Percentiles rank a stretch among this genome's conserved stretches.
Conservation (phyloP, 2,329 filamentous ascomycete species). For the Botrytis deweyae region DNA sequence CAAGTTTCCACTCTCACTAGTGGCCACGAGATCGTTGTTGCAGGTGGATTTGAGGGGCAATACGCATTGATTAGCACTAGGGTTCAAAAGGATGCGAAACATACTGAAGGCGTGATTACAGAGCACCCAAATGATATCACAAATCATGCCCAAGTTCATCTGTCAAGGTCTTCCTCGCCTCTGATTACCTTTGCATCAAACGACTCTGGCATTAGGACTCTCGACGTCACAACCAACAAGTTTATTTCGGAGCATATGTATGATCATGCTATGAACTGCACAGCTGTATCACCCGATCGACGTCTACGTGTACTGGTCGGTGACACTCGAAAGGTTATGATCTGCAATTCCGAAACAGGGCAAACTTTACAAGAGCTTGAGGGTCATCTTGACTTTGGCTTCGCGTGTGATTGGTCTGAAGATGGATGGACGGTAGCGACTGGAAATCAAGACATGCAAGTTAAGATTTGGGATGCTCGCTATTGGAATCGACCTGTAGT, state of each 20-base stretch:
- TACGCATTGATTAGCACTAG: slow-evolving; percentile 42
- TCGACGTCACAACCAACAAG: slow-evolving; percentile 59
- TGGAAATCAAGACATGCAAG: slow-evolving; percentile 70
- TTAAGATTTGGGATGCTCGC: slow-evolving; percentile 76
- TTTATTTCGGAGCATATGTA: slow-evolving; percentile 58
- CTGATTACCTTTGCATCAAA: slow-evolving; percentile 63
- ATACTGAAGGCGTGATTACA: slow-evolving; percentile 43
- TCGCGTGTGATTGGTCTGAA: slow-evolving; percentile 77
- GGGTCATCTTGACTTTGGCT: slow-evolving; percentile 69
- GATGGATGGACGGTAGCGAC: slow-evolving; percentile 76
- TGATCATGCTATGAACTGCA: slow-evolving; percentile 67
- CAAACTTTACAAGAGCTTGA: slow-evolving; percentile 55
- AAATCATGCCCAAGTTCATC: slow-evolving; percentile 62
- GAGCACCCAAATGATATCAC: slow-evolving; percentile 60
- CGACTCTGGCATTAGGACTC: slow-evolving; percentile 56
- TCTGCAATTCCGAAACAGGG: slow-evolving; percentile 68
- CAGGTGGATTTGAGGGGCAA: slow-evolving; percentile 43
- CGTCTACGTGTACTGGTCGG: slow-evolving; percentile 72
- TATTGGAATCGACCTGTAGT: slow-evolving; percentile 59
- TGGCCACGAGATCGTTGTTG: slow-evolving; percentile 41
- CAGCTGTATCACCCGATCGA: slow-evolving; percentile 68
- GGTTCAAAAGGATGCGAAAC: slow-evolving; percentile 34
- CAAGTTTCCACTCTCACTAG: slow-evolving; percentile 40
- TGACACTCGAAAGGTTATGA: slow-evolving; percentile 63
- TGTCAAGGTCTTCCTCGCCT: slow-evolving; percentile 53